These are phyloP conservation scores for Ormosia emarginata DNA, from an alignment of 306 rosid genomes.

Conservation along the genomic window DNA sequence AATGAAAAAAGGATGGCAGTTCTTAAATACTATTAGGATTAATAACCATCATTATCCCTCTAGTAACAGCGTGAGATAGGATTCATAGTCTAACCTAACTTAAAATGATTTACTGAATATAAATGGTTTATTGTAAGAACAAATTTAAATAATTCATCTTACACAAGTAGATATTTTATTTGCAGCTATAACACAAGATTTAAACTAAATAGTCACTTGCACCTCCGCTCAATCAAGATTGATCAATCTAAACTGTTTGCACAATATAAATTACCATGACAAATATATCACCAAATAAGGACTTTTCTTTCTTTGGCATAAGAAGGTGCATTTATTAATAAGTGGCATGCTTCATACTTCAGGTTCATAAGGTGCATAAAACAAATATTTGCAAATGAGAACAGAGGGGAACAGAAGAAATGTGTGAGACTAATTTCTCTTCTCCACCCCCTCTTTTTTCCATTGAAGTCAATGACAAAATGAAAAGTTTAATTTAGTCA, in stretches of 20 bases:
- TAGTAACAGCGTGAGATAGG: neutral
- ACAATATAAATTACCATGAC: neutral
- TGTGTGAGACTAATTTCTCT: neutral
- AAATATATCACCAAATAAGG: neutral
- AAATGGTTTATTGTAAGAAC: neutral
- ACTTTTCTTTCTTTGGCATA: neutral
- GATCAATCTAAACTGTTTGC: neutral
- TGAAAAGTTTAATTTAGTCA: neutral
- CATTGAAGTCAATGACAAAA: conserved; percentile 2
- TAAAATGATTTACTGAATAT: neutral
- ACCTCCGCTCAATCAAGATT: neutral
- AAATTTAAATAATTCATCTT: neutral
- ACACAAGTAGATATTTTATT: neutral
- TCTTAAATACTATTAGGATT: neutral
- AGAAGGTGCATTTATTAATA: neutral
- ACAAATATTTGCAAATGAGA: neutral
- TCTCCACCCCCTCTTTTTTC: neutral
- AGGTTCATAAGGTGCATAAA: neutral
- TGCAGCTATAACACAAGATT: neutral
- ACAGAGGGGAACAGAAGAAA: neutral
- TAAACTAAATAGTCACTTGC: neutral
- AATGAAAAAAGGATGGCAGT: neutral
- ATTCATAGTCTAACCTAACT: conserved; percentile 2
- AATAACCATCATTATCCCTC: conserved; percentile 8
- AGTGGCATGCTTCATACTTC: neutral